These are phyloP conservation scores for Rosa lucieae DNA, from an alignment of 306 rosid species.

Conservation along the genomic window DNA sequence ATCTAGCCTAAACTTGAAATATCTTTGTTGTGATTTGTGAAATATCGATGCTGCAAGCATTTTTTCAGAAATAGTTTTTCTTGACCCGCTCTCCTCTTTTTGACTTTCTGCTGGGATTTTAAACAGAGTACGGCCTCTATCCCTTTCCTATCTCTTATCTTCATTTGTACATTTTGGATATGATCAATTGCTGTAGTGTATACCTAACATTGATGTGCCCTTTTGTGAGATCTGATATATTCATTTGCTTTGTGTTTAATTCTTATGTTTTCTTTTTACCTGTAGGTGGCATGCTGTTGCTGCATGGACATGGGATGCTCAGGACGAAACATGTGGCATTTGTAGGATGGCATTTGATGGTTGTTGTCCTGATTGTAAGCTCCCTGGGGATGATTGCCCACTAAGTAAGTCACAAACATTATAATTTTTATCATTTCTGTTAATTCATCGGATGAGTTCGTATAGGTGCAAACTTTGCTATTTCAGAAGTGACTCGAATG, in stretches of 20 bases:
- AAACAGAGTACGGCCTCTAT: slow-evolving; percentile 54
- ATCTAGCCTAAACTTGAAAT: neutral
- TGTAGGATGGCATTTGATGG: slow-evolving; percentile 98
- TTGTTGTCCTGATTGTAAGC: slow-evolving; percentile 88
- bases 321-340: slow-evolving; percentile 88
- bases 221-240: neutral
- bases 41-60: slow-evolving; percentile 1
- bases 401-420: slow-evolving; percentile 52
- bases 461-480: neutral
- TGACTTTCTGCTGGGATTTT: slow-evolving; percentile 24
- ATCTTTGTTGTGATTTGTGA: slow-evolving; percentile 1
- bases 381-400: slow-evolving; percentile 93
- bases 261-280: slow-evolving; percentile 15
- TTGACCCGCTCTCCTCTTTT: slow-evolving; percentile 38
- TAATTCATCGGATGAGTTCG: neutral
- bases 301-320: slow-evolving; percentile 97
- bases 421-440: neutral
- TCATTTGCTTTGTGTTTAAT: neutral
- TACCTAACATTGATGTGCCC: neutral
- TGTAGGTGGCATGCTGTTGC: slow-evolving; percentile 87
- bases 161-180: neutral
- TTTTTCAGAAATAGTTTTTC: slow-evolving; percentile 30
- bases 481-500: neutral
- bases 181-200: neutral
- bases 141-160: slow-evolving; percentile 11